A percentile compares a stretch with the other conserved stretches of the same genome.
phyloP scores from a whole-genome alignment of 139 green algal genomes.

The Trebouxia sp. region DNA sequence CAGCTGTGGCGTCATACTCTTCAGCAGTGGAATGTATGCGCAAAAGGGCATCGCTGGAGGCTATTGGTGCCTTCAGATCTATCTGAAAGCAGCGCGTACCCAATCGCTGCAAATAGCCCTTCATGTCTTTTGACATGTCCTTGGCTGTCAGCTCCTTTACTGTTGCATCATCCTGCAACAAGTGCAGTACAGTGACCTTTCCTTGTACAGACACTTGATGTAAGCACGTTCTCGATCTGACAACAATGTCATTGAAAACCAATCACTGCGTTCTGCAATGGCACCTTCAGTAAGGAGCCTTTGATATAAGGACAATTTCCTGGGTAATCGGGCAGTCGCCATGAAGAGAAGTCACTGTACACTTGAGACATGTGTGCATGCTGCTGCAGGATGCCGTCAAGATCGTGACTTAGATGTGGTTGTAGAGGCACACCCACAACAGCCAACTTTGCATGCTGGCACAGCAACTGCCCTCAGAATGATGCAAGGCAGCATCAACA shows the following conservation, averaged over 20 bases:
- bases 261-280: background rate
- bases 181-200: background rate
- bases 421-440: too few species aligned
- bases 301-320: too few species aligned
- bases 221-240: background rate
- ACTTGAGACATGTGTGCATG: too few species aligned
- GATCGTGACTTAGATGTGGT: too few species aligned
- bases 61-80: background rate
- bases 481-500: too few species aligned
- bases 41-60: background rate
- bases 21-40: constrained; percentile 11
- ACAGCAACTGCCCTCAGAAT: too few species aligned
- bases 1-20: background rate
- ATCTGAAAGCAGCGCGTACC: background rate
- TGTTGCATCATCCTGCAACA: background rate
- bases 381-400: too few species aligned
- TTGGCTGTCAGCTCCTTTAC: background rate
- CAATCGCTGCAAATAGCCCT: background rate
- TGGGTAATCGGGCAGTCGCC: too few species aligned
- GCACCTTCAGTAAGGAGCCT: too few species aligned
- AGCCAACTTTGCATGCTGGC: too few species aligned
- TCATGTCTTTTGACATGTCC: background rate
- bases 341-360: too few species aligned
- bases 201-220: background rate
- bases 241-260: background rate